Base-by-base conservation (phyloP, 2,329 filamentous ascomycete species). In the Zymoseptoria ardabiliae region DNA sequence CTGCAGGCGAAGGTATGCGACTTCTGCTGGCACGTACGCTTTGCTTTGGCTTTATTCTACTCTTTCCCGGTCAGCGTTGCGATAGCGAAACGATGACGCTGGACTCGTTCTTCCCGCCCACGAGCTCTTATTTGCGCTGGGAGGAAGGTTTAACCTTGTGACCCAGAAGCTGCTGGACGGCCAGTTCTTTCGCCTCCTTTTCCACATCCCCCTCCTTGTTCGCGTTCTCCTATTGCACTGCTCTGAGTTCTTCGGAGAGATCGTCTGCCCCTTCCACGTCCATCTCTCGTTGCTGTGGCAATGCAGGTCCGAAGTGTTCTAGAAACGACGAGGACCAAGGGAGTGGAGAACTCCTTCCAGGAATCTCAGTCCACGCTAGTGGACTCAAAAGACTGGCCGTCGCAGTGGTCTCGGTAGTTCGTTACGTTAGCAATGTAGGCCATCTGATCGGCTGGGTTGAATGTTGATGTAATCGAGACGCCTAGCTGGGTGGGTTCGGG, bases 21-120 rank as follows among this genome's bases (percentile, higher is more conserved):
- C 94, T 75, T 99, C 69, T 96, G 90, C 79, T 96, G 94, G 73
- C 92, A 97, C 50, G 96, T 88, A 58, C 94, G 86, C 78, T 99
- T 97, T 1, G 94, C 94, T 74, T 97, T 97, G 19, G 94, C 94
- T 74, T 99, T 94, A 63, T 95, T 94, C 48, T 92, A 93, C 77
- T 99, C 94, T 73, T 99, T 99, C 69, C 97, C 94, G 4, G 54
- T 61, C n/a, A 53, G 22, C 35, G 4, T 25, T 7, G 23, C 8
- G 23, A 25, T 4, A 7, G 8, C 23, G 5, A 25, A 25, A 4
- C 5, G 23, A 25, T 1, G 8, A 1, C 23, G 3, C 5, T 25
- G 23, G 23, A 7, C 23, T 25, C 4, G 4, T 4, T 25, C n/a
- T 25, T 25, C 23, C 23, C 23, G 23, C 5, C 23, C 5, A 25